Percentiles rank a stretch among this genome's conserved stretches.
These are phyloP conservation scores for Hanseniaspora thailandica DNA, from an alignment of 805 yeast genomes.

Conservation along the genomic window DNA sequence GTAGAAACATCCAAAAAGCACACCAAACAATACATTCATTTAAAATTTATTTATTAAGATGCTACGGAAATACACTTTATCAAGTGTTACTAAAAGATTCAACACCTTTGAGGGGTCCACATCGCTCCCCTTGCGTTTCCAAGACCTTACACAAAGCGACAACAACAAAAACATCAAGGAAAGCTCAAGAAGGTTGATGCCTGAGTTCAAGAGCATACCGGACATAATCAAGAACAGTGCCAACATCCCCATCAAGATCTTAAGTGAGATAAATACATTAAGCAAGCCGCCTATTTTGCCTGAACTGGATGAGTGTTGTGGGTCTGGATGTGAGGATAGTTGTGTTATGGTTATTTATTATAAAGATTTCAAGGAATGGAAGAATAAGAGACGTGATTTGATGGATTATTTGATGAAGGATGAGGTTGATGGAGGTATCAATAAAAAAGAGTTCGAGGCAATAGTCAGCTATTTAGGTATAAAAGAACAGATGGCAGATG, in stretches of 20 bases:
- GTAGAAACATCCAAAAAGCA: neutral
- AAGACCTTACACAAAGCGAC: neutral
- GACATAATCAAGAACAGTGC: neutral
- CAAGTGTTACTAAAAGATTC: neutral
- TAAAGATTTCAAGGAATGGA: conserved; percentile 83
- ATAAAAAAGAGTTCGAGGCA: neutral
- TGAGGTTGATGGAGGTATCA: neutral
- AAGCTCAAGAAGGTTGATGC: neutral
- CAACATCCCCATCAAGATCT: neutral
- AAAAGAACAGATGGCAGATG: neutral
- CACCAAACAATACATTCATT: no score
- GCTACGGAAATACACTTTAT: neutral
- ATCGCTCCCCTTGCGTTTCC: neutral
- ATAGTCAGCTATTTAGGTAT: conserved; percentile 6
- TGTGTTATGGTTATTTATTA: conserved; percentile 93
- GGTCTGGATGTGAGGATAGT: conserved; percentile 83
- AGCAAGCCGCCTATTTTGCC: conserved; percentile 43
- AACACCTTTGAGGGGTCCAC: conserved; percentile 12
- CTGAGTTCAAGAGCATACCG: neutral
- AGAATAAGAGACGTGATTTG: conserved; percentile 33
- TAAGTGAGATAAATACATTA: conserved; percentile 53
- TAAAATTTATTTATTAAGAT: no score
- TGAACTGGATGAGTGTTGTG: conserved; percentile 93
- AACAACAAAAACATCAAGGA: neutral
- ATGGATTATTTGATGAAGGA: conserved; percentile 1